phyloP scores from a whole-genome alignment of 768 basidiomycete species.

The Phaffia tasmanica region DNA sequence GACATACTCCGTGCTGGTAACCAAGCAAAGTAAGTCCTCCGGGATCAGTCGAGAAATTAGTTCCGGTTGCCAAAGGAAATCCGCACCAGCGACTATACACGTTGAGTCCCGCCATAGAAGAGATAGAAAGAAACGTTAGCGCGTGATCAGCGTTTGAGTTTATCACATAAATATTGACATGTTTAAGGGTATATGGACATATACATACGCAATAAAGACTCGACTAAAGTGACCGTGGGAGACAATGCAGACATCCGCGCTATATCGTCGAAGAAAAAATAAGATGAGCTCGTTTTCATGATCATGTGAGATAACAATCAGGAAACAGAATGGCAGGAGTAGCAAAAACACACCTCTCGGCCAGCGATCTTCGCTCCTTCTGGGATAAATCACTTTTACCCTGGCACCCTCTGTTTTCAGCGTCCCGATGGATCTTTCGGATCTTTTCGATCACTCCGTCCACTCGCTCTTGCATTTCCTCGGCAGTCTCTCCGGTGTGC shows the following conservation, averaged over 20 bases:
- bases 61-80: constrained; percentile 25
- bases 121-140: background rate
- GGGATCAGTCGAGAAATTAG: constrained; percentile 24
- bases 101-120: no score
- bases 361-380: constrained; percentile 19
- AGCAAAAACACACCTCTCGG: constrained; percentile 1
- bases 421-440: constrained; percentile 19
- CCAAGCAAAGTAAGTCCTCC: constrained; percentile 18
- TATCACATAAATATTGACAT: background rate
- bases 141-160: background rate
- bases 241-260: constrained; percentile 18
- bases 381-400: constrained; percentile 1
- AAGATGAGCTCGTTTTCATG: no score
- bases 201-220: constrained; percentile 8
- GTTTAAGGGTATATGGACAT: background rate
- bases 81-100: constrained; percentile 23
- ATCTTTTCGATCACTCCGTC: constrained; percentile 23
- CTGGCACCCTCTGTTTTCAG: constrained; percentile 20
- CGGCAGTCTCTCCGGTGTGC: constrained; percentile 23
- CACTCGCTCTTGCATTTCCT: constrained; percentile 23
- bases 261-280: no score
- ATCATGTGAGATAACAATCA: no score
- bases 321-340: no score
- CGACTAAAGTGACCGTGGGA: constrained; percentile 22
- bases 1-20: constrained; percentile 23